These are phyloP conservation scores for Candida peoriensis DNA, from an alignment of 805 yeast genomes.

Conservation along the genomic window DNA sequence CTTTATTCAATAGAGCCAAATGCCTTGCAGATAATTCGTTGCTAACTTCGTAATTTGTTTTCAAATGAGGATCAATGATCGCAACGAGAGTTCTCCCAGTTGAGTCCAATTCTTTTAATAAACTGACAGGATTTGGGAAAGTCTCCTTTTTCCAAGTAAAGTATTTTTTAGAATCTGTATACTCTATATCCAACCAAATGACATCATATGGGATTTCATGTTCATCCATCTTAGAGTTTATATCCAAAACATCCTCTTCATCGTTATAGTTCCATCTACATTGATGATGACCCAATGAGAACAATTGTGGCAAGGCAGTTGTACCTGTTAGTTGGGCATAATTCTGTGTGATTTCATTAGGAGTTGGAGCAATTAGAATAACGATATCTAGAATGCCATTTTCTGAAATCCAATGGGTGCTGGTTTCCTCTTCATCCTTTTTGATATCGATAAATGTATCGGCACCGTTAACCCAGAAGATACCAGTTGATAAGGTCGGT, in stretches of 20 bases:
- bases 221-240: constrained; percentile 65
- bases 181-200: constrained; percentile 94
- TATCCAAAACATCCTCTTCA: constrained; percentile 75
- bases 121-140: constrained; percentile 69
- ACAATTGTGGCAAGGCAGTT: constrained; percentile 66
- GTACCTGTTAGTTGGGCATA: constrained; percentile 73
- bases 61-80: constrained; percentile 89
- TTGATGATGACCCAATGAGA: constrained; percentile 89
- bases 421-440: constrained; percentile 28
- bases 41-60: constrained; percentile 63
- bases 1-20: constrained; percentile 41
- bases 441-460: constrained; percentile 84
- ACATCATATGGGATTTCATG: constrained; percentile 79
- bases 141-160: constrained; percentile 81
- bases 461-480: constrained; percentile 91
- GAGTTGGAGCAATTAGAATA: constrained; percentile 55
- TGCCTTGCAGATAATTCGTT: constrained; percentile 38
- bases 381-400: constrained; percentile 77
- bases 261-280: constrained; percentile 97
- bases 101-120: constrained; percentile 60
- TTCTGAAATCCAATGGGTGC: constrained; percentile 93
- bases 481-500: constrained; percentile 55
- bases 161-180: constrained; percentile 79
- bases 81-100: constrained; percentile 80
- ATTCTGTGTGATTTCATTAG: constrained; percentile 48